Evolutionary conservation across 2,329 filamentous ascomycete species (phyloP).

Genomic region (Bipolaris oryzae): DNA sequence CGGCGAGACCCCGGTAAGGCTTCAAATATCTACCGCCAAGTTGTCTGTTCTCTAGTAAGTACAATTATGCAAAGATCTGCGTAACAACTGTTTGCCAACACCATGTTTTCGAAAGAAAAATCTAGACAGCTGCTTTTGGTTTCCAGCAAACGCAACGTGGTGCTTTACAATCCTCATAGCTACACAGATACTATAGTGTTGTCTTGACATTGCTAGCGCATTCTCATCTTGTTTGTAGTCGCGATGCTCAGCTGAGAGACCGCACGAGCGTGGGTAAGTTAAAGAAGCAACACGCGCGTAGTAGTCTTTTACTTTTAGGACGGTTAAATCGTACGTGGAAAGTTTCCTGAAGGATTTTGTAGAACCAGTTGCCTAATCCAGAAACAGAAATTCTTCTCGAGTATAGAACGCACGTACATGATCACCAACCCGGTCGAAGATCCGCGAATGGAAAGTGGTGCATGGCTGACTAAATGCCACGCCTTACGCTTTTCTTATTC

Average conservation of each 20-base stretch:
- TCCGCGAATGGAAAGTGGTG: constrained; percentile 2
- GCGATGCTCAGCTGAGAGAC: not conserved
- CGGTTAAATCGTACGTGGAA: not conserved
- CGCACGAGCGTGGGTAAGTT: not conserved
- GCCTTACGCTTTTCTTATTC: constrained; percentile 1
- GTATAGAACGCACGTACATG: not conserved
- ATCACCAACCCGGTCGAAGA: not conserved
- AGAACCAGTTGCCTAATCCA: not conserved
- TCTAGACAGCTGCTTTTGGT: too few relatives aligned
- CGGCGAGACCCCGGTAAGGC: too few relatives aligned
- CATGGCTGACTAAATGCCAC: not conserved
- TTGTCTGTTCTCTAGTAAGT: too few relatives aligned
- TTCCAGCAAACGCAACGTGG: too few relatives aligned
- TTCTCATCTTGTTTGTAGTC: too few relatives aligned
- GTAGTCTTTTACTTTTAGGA: not conserved
- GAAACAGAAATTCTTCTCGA: not conserved
- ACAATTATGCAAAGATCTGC: too few relatives aligned
- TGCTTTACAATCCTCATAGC: too few relatives aligned
- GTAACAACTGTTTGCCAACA: too few relatives aligned
- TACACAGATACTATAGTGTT: too few relatives aligned
- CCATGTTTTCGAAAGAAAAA: too few relatives aligned
- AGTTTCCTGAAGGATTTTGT: not conserved
- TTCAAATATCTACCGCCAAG: too few relatives aligned
- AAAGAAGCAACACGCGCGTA: not conserved
- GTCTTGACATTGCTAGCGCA: too few relatives aligned